Conservation (phyloP, 192 early-diverging fungal species). For the Nowakowskiella sp. region DNA sequence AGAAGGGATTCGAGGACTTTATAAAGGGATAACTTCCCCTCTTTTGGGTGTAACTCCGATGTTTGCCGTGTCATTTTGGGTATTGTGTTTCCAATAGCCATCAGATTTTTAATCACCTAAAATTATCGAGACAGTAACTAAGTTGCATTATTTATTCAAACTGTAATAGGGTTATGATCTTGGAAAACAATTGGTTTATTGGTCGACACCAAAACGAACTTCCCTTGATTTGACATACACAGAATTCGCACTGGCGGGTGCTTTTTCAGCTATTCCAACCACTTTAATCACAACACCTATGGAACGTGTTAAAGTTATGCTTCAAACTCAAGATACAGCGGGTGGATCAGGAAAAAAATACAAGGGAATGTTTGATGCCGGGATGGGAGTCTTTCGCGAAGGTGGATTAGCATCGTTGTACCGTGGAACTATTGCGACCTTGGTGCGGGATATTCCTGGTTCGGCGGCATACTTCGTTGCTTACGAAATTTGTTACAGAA, state of each 20-base stretch:
- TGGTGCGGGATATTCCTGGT: conserved; percentile 87
- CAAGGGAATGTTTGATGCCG: conserved; percentile 88
- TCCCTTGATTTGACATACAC: conserved; percentile 52
- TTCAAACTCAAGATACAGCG: conserved; percentile 73
- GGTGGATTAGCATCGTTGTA: conserved; percentile 83
- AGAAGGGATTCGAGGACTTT: conserved; percentile 85
- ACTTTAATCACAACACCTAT: conserved; percentile 89
- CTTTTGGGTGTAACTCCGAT: conserved; percentile 91
- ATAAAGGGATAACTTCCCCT: conserved; percentile 92
- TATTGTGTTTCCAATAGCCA: conserved; percentile 11
- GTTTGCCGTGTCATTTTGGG: conserved; percentile 93
- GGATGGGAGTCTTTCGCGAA: conserved; percentile 70
- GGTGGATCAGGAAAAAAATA: conserved; percentile 56
- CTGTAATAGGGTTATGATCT: conserved; percentile 57
- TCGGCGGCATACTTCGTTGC: conserved; percentile 93
- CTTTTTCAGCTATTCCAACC: conserved; percentile 90
- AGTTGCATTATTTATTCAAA: no score
- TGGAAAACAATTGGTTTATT: conserved; percentile 63
- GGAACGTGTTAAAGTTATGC: conserved; percentile 91
- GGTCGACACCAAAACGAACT: conserved; percentile 46
- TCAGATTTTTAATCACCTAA: no score
- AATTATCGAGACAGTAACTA: not conserved
- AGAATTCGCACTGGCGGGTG: conserved; percentile 85
- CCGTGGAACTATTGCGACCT: conserved; percentile 88
- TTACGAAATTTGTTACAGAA: conserved; percentile 62